Conservation (phyloP, 2,329 filamentous ascomycete species). For the Apiospora saccharicola region DNA sequence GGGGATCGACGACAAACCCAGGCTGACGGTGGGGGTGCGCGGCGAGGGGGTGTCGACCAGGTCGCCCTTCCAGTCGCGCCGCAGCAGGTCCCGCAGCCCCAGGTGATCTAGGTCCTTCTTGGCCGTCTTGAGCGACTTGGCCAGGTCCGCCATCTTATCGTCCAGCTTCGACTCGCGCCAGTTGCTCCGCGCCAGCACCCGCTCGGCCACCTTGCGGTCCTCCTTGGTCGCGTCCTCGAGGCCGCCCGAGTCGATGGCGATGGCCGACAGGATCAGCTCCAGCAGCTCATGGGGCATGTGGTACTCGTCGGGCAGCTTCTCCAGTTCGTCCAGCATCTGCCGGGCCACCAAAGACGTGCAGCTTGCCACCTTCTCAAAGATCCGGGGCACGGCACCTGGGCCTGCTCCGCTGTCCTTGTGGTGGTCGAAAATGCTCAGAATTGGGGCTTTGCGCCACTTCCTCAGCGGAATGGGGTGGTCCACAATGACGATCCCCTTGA, state of each 20-base stretch:
- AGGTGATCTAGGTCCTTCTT: slow-evolving; percentile 52
- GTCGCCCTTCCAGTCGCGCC: slow-evolving; percentile 56
- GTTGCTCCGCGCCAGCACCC: slow-evolving; percentile 50
- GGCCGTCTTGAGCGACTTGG: slow-evolving; percentile 47
- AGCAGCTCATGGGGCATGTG: slow-evolving; percentile 56
- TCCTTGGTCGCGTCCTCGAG: slow-evolving; percentile 47
- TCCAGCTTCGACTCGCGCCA: slow-evolving; percentile 48
- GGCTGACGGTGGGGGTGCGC: slow-evolving; percentile 52
- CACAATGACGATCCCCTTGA: slow-evolving; percentile 54
- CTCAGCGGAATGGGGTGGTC: slow-evolving; percentile 51
- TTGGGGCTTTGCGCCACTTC: slow-evolving; percentile 51
- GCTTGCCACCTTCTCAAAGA: slow-evolving; percentile 52
- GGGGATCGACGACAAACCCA: slow-evolving; percentile 54
- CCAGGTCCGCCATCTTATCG: slow-evolving; percentile 50
- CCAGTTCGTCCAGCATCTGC: slow-evolving; percentile 55
- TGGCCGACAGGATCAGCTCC: slow-evolving; percentile 54
- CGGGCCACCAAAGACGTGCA: slow-evolving; percentile 55
- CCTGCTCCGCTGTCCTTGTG: slow-evolving; percentile 51
- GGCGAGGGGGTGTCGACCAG: slow-evolving; percentile 54
- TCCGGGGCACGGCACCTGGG: slow-evolving; percentile 49
- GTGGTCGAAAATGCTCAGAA: slow-evolving; percentile 55
- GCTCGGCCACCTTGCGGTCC: slow-evolving; percentile 47
- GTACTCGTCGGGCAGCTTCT: slow-evolving; percentile 51
- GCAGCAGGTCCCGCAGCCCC: slow-evolving; percentile 51
- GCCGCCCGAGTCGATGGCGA: slow-evolving; percentile 54